phyloP scores from a whole-genome alignment of 2,329 filamentous ascomycete genomes.

The Ophiostoma fasciatum region DNA sequence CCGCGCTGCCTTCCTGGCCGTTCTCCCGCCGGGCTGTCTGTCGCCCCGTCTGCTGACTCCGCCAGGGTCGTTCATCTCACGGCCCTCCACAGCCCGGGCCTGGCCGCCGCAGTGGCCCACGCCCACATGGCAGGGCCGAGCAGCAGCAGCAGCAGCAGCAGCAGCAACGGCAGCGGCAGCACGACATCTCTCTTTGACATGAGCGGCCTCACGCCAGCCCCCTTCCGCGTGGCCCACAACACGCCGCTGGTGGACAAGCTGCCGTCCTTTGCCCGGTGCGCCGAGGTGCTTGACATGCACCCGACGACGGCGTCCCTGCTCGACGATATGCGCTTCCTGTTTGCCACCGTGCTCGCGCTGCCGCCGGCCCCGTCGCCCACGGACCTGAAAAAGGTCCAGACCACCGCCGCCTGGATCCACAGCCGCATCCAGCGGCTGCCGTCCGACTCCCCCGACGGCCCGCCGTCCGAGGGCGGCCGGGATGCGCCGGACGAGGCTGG shows the following conservation, averaged over 20 bases:
- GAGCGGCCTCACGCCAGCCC: constrained; percentile 21
- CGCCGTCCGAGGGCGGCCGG: too few species aligned
- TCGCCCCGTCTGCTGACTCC: neutral
- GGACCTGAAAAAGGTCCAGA: constrained; percentile 24
- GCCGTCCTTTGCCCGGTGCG: constrained; percentile 27
- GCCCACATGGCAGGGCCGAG: too few species aligned
- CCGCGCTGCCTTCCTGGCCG: neutral
- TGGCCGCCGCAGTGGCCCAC: constrained; percentile 31
- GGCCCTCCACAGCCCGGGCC: constrained; percentile 24
- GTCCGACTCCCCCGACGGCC: constrained; percentile 5
- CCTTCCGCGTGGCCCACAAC: constrained; percentile 29
- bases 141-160: constrained; percentile 13
- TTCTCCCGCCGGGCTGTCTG: too few species aligned
- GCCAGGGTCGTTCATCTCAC: constrained; percentile 8
- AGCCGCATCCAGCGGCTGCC: constrained; percentile 21
- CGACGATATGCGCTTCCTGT: constrained; percentile 34
- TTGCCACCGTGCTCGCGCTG: constrained; percentile 27
- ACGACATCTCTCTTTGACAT: constrained; percentile 25
- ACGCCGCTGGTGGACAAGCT: constrained; percentile 30
- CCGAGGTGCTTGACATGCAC: constrained; percentile 28
- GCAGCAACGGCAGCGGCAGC: neutral
- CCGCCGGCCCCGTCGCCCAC: constrained; percentile 19
- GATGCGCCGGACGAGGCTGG: neutral
- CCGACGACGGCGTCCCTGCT: constrained; percentile 32
- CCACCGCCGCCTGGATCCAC: constrained; percentile 25